A percentile compares a stretch with the other conserved stretches of the same genome.
Conservation (phyloP, 345 rosid genomes). For the Salix viminalis region DNA sequence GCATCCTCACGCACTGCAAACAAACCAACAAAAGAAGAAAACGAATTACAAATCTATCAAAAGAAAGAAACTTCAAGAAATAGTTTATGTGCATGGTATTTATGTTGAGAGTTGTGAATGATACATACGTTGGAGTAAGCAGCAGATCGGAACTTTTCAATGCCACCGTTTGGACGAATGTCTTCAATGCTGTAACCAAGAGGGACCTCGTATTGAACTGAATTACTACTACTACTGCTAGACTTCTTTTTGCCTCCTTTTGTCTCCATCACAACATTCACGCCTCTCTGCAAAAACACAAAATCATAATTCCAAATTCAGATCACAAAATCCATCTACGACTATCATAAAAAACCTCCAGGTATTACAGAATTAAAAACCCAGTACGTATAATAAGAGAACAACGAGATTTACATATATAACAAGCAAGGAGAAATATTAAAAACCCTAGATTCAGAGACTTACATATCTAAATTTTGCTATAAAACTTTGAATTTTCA, state of each 20-base stretch:
- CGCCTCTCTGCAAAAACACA: slow-evolving; percentile 23
- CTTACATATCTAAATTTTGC: too few species aligned
- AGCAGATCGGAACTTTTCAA: slow-evolving; percentile 79
- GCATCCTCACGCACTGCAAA: slow-evolving; percentile 72
- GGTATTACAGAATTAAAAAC: neutral
- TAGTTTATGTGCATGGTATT: neutral
- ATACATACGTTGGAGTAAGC: slow-evolving; percentile 66
- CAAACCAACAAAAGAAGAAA: neutral
- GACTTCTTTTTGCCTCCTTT: slow-evolving; percentile 57
- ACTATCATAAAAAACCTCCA: neutral
- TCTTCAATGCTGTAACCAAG: slow-evolving; percentile 89
- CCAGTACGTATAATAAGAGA: neutral
- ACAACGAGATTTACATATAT: neutral
- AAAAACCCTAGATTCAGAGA: too few species aligned
- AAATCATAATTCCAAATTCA: neutral
- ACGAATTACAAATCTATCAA: neutral
- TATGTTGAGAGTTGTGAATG: neutral
- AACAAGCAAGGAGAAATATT: neutral
- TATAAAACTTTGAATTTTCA: too few species aligned
- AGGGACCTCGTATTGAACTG: slow-evolving; percentile 63
- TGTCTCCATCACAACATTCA: slow-evolving; percentile 80
- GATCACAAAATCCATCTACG: neutral
- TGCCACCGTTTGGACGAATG: slow-evolving; percentile 83
- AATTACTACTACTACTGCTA: slow-evolving; percentile 22
- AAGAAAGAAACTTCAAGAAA: neutral